Conservation (phyloP, 805 yeast genomes). For the Ascoidea rubescens region DNA sequence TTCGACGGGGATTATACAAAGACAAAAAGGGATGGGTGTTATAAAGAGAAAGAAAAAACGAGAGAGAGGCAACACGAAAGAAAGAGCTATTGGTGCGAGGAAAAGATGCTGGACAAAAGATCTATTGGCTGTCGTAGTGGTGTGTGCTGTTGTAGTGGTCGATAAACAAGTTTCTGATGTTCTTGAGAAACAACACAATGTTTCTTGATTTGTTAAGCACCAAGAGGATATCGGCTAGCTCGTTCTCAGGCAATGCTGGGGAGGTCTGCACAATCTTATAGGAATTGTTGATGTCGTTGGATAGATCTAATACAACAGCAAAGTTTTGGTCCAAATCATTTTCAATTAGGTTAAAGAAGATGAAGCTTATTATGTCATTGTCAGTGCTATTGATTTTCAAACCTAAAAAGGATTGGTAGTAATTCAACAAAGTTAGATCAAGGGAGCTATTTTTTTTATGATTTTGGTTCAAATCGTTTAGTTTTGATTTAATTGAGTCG, state of each 20-base stretch:
- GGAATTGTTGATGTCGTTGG: slow-evolving; percentile 2
- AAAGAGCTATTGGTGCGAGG: background rate
- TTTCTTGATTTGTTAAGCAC: slow-evolving; percentile 5
- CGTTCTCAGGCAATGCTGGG: slow-evolving; percentile 2
- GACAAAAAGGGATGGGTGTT: too few species aligned
- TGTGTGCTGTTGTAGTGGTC: background rate
- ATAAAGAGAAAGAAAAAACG: background rate
- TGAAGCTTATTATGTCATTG: slow-evolving; percentile 7
- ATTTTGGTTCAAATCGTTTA: slow-evolving; percentile 3
- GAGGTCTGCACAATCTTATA: slow-evolving; percentile 3
- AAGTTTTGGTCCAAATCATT: slow-evolving; percentile 3
- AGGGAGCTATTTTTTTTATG: slow-evolving; percentile 2
- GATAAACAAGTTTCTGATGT: slow-evolving; percentile 2
- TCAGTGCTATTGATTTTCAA: slow-evolving; percentile 8
- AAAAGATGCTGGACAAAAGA: background rate
- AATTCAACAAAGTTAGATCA: slow-evolving; percentile 6
- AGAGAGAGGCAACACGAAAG: background rate
- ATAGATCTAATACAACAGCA: slow-evolving; percentile 6
- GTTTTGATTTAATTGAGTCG: slow-evolving; percentile 1
- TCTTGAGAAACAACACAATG: slow-evolving; percentile 5
- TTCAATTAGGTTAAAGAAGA: slow-evolving; percentile 6
- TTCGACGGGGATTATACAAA: too few species aligned
- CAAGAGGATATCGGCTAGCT: background rate
- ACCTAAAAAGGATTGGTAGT: slow-evolving; percentile 9
- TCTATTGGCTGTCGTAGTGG: background rate